These are phyloP conservation scores for Naegleria fowleri DNA, from an alignment of 208 protist species.

Conservation along the genomic window DNA sequence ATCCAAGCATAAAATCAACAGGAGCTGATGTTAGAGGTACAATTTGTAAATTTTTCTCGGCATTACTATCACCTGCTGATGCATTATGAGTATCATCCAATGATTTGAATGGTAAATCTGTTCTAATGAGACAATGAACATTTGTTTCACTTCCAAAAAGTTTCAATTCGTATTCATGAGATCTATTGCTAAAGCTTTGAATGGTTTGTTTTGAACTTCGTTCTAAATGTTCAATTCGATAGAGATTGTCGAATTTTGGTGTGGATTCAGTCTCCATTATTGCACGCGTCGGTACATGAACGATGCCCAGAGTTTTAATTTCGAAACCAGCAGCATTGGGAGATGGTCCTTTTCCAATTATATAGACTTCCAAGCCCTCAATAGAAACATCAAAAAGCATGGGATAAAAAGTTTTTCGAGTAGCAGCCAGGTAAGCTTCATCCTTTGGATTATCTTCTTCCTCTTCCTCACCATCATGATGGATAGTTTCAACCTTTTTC, in stretches of 20 bases:
- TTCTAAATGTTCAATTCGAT: not conserved
- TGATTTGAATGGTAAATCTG: not conserved
- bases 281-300: not conserved
- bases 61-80: not conserved
- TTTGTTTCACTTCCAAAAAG: not conserved
- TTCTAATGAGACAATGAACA: not conserved
- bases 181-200: constrained; percentile 4
- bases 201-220: not conserved
- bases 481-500: not conserved
- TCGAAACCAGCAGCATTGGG: not conserved
- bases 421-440: not conserved
- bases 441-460: not conserved
- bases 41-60: not conserved
- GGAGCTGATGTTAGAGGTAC: not conserved
- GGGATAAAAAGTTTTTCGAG: not conserved
- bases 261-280: not conserved
- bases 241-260: not conserved
- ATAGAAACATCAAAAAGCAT: not conserved
- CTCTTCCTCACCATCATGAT: not conserved
- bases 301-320: not conserved
- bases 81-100: not conserved
- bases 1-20: not conserved
- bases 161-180: not conserved
- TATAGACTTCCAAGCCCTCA: not conserved
- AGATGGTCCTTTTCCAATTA: not conserved